A percentile compares a stretch with the other conserved stretches of the same genome.
Evolutionary conservation across 1,284 basidiomycete genomes (phyloP).

Genomic region (Ceratorhiza oryzae-sativae): DNA sequence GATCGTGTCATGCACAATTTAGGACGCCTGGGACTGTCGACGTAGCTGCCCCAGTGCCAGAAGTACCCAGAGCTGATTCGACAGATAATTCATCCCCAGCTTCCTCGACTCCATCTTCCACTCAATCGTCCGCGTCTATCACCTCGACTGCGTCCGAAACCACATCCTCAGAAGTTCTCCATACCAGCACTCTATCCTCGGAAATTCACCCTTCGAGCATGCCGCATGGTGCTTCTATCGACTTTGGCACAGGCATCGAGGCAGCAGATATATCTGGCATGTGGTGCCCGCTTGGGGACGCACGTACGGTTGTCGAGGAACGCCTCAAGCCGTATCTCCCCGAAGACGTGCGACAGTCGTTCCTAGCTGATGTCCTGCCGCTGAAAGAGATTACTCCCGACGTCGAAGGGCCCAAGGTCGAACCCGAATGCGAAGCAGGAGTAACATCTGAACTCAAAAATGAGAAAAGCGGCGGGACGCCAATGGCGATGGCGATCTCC

Average conservation of each 20-base stretch:
- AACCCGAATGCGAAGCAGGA: not conserved
- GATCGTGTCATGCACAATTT: conserved; percentile 33
- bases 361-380: conserved; percentile 10
- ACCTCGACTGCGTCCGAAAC: conserved; percentile 12
- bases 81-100: not conserved
- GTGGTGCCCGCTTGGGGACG: conserved; percentile 30
- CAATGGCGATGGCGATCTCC: conserved; percentile 2
- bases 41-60: conserved; percentile 12
- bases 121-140: not conserved
- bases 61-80: not conserved
- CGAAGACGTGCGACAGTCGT: conserved; percentile 12
- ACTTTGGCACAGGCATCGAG: conserved; percentile 33
- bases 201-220: conserved; percentile 13
- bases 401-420: conserved; percentile 4
- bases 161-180: conserved; percentile 21
- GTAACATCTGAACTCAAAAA: conserved; percentile 4
- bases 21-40: conserved; percentile 24
- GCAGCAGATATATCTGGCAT: conserved; percentile 28
- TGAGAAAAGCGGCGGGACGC: conserved; percentile 21
- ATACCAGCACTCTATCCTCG: not conserved
- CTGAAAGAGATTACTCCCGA: conserved; percentile 1
- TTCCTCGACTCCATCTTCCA: not conserved
- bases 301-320: conserved; percentile 22
- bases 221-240: conserved; percentile 34
- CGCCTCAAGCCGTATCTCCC: conserved; percentile 28